A percentile compares a stretch with the other conserved stretches of the same genome.
Evolutionary conservation across 305 asterid species (phyloP).

Genomic region (Solanum chacoense): DNA sequence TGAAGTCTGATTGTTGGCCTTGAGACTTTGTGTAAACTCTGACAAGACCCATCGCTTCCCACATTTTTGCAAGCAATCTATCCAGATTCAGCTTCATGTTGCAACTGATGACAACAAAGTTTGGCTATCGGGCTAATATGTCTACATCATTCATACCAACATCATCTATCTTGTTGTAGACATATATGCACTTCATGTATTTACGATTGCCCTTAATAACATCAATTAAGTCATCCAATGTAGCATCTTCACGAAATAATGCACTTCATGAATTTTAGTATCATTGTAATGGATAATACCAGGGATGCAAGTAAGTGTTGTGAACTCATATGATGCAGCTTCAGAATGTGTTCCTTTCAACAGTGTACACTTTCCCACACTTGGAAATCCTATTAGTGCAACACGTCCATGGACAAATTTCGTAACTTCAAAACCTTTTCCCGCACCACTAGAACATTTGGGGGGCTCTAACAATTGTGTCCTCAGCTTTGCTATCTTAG

Average conservation of each 20-base stretch:
- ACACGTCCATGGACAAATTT: conserved; percentile 94
- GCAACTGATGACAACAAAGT: conserved; percentile 86
- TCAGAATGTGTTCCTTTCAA: conserved; percentile 96
- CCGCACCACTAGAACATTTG: conserved; percentile 88
- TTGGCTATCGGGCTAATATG: conserved; percentile 79
- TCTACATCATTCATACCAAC: conserved; percentile 95
- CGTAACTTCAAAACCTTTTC: conserved; percentile 96
- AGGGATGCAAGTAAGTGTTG: conserved; percentile 96
- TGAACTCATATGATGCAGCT: conserved; percentile 94
- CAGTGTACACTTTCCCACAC: conserved; percentile 92
- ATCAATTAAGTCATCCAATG: conserved; percentile 95
- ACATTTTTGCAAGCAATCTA: conserved; percentile 84
- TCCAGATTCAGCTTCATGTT: conserved; percentile 88
- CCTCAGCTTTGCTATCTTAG: conserved; percentile 95
- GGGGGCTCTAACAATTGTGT: conserved; percentile 96
- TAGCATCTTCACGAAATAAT: conserved; percentile 96
- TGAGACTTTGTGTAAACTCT: conserved; percentile 91
- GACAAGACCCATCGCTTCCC: conserved; percentile 98
- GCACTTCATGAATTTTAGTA: conserved; percentile 90
- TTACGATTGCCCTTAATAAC: conserved; percentile 96
- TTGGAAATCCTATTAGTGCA: conserved; percentile 94
- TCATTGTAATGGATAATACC: conserved; percentile 94
- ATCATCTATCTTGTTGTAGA: conserved; percentile 91
- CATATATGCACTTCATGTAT: conserved; percentile 88
- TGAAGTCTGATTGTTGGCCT: conserved; percentile 96